A percentile compares a stretch with the other conserved stretches of the same genome.
Conservation (phyloP, 2,329 filamentous ascomycete genomes). For the Epicoccum nigrum region DNA sequence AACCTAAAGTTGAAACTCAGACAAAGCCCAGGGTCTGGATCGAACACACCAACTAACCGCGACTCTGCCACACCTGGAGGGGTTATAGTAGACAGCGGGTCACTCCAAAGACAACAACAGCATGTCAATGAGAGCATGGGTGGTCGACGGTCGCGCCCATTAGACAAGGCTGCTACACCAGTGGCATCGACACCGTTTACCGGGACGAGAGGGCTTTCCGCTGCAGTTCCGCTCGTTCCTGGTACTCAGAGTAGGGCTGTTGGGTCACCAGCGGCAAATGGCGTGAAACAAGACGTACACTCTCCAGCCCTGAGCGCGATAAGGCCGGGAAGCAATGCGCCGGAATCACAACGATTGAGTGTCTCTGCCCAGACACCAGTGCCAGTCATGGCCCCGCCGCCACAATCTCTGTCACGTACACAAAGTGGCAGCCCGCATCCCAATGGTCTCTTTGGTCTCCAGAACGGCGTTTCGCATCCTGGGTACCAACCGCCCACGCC, state of each 20-base stretch:
- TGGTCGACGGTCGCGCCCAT: conserved; percentile 39
- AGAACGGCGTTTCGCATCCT: conserved; percentile 28
- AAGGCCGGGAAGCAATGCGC: conserved; percentile 44
- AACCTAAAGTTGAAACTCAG: conserved; percentile 68
- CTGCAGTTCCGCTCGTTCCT: conserved; percentile 29
- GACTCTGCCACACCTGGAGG: conserved; percentile 55
- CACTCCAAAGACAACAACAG: conserved; percentile 59
- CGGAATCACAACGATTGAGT: conserved; percentile 41
- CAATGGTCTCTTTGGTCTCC: conserved; percentile 35
- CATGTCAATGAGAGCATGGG: conserved; percentile 59
- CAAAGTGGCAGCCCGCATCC: conserved; percentile 53
- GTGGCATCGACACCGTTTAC: conserved; percentile 37
- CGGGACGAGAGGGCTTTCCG: conserved; percentile 31
- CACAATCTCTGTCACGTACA: conserved; percentile 42
- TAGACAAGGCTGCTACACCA: conserved; percentile 36
- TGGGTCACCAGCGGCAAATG: conserved; percentile 42
- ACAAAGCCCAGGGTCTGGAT: conserved; percentile 49
- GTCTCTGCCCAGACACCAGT: conserved; percentile 41
- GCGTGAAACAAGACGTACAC: conserved; percentile 50
- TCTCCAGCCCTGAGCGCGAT: conserved; percentile 53
- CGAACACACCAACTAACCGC: conserved; percentile 49
- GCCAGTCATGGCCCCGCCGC: conserved; percentile 47
- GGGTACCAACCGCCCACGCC: conserved; percentile 43
- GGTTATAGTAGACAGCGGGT: conserved; percentile 61
- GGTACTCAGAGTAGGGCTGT: conserved; percentile 39